Conservation (phyloP, 2,329 filamentous ascomycete species). For the Teratosphaeria gauchensis region DNA sequence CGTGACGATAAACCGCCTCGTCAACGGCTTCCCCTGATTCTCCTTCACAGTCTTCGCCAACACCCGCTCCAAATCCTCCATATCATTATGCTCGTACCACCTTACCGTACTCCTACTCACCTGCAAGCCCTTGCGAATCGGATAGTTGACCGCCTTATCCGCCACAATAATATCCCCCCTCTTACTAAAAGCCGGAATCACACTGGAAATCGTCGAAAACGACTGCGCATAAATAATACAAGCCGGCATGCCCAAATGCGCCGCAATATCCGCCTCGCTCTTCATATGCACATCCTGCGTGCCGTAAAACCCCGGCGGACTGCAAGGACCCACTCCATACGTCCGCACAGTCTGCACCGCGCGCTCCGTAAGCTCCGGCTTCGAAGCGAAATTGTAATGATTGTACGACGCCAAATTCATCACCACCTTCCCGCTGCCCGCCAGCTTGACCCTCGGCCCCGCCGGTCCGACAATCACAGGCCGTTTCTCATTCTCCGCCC, state of each 20-base stretch:
- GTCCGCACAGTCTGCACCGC: constrained; percentile 87
- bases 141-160: constrained; percentile 85
- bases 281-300: constrained; percentile 98
- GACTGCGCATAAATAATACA: constrained; percentile 95
- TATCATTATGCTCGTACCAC: constrained; percentile 94
- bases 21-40: constrained; percentile 78
- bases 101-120: constrained; percentile 81
- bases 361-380: constrained; percentile 88
- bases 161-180: constrained; percentile 94
- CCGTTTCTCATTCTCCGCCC: constrained; percentile 70
- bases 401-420: constrained; percentile 93
- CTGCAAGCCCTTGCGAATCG: constrained; percentile 88
- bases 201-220: constrained; percentile 92
- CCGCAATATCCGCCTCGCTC: constrained; percentile 85
- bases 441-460: constrained; percentile 78
- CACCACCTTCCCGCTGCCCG: constrained; percentile 59
- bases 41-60: constrained; percentile 80
- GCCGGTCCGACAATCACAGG: constrained; percentile 84
- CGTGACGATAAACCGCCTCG: constrained; percentile 87
- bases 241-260: constrained; percentile 74
- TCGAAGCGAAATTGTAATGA: constrained; percentile 93
- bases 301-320: constrained; percentile 94
- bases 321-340: constrained; percentile 93
- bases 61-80: constrained; percentile 82
- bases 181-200: constrained; percentile 95